Conservation (phyloP, 208 protist species). For the Trypanosoma avium region DNA sequence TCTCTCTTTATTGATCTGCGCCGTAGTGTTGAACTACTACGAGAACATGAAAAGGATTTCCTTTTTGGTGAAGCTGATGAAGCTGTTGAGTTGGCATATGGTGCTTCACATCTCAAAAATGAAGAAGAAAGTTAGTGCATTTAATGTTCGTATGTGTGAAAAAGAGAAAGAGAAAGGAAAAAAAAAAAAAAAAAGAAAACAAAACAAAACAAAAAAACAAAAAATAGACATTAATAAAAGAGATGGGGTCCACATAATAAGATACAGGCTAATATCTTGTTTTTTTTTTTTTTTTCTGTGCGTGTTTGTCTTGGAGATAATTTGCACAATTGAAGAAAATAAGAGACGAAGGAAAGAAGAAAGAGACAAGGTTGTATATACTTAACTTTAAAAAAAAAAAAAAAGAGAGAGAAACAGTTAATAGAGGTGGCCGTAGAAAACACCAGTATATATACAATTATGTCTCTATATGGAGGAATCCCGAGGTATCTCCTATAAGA, state of each 20-base stretch:
- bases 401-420: background rate
- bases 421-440: background rate
- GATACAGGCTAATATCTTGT: no score
- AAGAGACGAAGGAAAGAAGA: background rate
- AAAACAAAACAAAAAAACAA: background rate
- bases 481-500: no score
- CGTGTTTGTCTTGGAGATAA: no score
- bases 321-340: background rate
- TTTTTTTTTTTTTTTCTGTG: no score
- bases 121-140: slow-evolving; percentile 33
- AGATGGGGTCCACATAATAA: no score
- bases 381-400: background rate
- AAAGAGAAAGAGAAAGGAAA: background rate
- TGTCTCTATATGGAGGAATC: no score
- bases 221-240: no score
- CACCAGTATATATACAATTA: background rate
- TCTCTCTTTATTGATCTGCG: slow-evolving; percentile 97
- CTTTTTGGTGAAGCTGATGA: slow-evolving; percentile 90
- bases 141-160: background rate
- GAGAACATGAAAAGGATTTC: slow-evolving; percentile 91
- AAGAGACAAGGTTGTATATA: no score
- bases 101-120: slow-evolving; percentile 21
- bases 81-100: slow-evolving; percentile 46
- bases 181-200: background rate
- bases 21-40: slow-evolving; percentile 88